Base-by-base conservation (phyloP, 2,329 filamentous ascomycete species). In the Monilinia aucupariae region DNA sequence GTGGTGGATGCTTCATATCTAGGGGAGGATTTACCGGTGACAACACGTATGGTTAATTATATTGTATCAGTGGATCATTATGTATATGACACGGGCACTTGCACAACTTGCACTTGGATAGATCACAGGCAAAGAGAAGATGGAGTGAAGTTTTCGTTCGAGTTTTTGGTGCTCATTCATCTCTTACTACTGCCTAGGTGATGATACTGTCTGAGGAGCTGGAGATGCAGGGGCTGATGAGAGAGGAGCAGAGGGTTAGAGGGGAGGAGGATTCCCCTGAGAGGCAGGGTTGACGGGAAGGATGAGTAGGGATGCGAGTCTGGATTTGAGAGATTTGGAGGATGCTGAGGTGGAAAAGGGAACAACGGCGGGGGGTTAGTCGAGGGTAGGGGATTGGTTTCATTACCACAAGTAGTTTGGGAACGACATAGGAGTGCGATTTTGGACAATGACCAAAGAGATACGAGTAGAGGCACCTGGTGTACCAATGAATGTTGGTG, bases 291-390 rank as follows among this genome's bases (percentile, higher is more conserved):
- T 32, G 55, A n/a, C n/a, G n/a, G n/a, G n/a, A n/a, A n/a, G n/a
- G 41, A 55, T 61, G 53, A 27, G 41, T 20, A 41, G 41, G 3
- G 47, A 41, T 56, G 34, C 41, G 12, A 32, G 41, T 17, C 47
- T 56, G 41, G 53, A 56, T 47, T 25, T 56, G 53, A 45, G 53
- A n/a, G 39, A 45, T 22, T 22, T 55, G 51, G 34, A 39, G 12
- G 53, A 56, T 47, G 53, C 34, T 56, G 53, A 47, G 41, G 39
- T 32, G 12, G 53, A 56, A 82, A 51, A 82, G 65, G 53, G 20
- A 12, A 13, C 1, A 7, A 25, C 77, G 20, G 27, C 13, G 5
- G 53, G 53, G 4, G 9, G 27, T 56, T n/a, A n/a, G n/a, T n/a
- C n/a, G n/a, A n/a, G 20, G 53, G 32, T 45, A 45, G 20, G 39